Base-by-base conservation (phyloP, 805 yeast species). In the Candida insectorum region DNA sequence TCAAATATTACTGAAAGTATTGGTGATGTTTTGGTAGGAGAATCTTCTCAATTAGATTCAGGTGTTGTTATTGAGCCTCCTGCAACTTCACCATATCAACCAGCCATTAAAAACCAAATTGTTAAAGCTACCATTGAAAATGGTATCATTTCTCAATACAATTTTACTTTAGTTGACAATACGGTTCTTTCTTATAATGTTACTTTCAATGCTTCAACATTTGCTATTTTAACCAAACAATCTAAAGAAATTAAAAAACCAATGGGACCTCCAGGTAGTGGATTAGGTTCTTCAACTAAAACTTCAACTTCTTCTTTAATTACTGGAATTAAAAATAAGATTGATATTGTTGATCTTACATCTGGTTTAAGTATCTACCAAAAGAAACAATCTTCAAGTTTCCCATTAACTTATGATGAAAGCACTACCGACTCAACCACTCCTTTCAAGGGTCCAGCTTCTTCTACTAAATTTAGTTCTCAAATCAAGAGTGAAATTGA, bases 31-130 rank as follows among this genome's bases (percentile, higher is more conserved):
- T 16, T 40, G 5, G 14, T 24, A 6, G 32, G 49, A 14, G 44
- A 41, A 30, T 34, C 55, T 9, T 24, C 31, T 17, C 42, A 45
- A 28, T 6, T 14, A 3, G 52, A 49, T 22, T 41, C 53, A 13
- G 61, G 54, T 17, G 33, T 47, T 22, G 36, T 50, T 25, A 37
- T 48, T 28, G 50, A 41, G 14, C 54, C 58, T 13, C 58, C 58
- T 22, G 35, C 38, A 15, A 41, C 41, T 20, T 36, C 42, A 29
- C 49, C 55, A 32, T 41, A 43, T 42, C 37, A 30, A 19, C 53
- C 55, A 30, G 15, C 33, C 17, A 21, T 42, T 20, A 39, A 37
- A 27, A 51, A 46, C 36, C 47, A 48, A 38, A 46, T 51, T 27
- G 49, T 48, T 27, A 47, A 49, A 24, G 24, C 50, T 9, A 31